Conservation (phyloP, 768 basidiomycete genomes). For the Mycena belliarum region DNA sequence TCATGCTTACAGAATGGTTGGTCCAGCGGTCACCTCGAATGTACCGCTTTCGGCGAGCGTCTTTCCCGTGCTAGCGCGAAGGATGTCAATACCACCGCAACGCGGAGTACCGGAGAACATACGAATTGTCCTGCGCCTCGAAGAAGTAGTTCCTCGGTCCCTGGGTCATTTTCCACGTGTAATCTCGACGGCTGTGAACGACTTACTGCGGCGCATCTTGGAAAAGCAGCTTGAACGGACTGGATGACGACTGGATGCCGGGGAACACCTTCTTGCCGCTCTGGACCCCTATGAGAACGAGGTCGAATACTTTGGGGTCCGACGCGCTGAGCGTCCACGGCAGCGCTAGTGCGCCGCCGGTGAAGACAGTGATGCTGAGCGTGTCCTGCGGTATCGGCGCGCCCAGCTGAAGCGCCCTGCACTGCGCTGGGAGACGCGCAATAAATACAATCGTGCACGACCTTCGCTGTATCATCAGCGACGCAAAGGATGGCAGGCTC, state of each 20-base stretch:
- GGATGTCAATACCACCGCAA: background rate
- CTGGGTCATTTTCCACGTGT: background rate
- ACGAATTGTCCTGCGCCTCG: constrained; percentile 6
- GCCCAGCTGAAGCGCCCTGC: background rate
- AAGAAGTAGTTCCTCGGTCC: constrained; percentile 2
- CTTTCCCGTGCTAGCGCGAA: background rate
- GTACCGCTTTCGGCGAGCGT: background rate
- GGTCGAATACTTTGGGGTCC: constrained; percentile 1
- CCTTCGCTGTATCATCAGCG: background rate
- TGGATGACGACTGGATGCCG: background rate
- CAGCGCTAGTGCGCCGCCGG: background rate
- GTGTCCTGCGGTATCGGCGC: background rate
- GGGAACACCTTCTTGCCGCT: background rate
- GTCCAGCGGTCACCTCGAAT: background rate
- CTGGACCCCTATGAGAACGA: background rate
- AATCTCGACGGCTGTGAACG: background rate
- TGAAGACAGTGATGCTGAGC: constrained; percentile 3
- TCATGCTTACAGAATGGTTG: background rate
- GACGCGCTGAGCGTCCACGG: constrained; percentile 1
- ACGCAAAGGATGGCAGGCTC: background rate
- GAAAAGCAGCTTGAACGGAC: background rate
- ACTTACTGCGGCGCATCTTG: background rate
- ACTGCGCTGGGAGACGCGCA: background rate
- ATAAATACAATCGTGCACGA: background rate
- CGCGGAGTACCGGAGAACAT: background rate